Evolutionary conservation across 2,329 filamentous ascomycete species (phyloP), one percentile per base, ranked within the genome.

Genomic region (Cercospora sesami): DNA sequence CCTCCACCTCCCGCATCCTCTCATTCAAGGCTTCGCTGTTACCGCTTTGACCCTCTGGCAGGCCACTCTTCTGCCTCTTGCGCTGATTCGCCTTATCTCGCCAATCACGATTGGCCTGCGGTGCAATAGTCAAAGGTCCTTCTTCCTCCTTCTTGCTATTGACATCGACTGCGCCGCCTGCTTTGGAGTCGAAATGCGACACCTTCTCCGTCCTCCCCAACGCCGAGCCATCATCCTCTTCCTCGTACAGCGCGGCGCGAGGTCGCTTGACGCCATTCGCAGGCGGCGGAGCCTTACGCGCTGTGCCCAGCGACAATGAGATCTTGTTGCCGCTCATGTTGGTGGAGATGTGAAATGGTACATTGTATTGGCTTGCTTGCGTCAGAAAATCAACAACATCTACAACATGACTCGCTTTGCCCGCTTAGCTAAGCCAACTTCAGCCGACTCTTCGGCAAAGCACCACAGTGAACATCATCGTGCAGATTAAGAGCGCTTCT

Each of bases 91-190:
- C 79, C 66, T 88, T 86, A 67, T 84, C 82, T 73, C 85, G 83
- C 88, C 88, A 90, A 79, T 91, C 86, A 63, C 85, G 82, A 78
- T 91, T 91, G 70, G 81, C 79, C 73, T 86, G 82, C 45, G 80
- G 80, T 31, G 83, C 80, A 71, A 92, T 92, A 18, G 91, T 81
- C 55, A 87, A 81, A 7, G 82, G 81, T 28, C 73, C 83, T 73
- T 78, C 68, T 53, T 81, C 77, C 39, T 76, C 73, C 66, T 76
- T 75, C 57, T 73, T 68, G 21, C 74, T 75, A 30, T 58, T 78
- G 66, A 78, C 79, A 64, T 81, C 79, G 63, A 86, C 77, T 12
- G 83, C 86, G 31, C 86, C 81, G 72, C 85, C 84, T 28, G 80
- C 81, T 59, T 80, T 76, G 2, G 79, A 79, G 75, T 87, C 85